These are phyloP conservation scores for Carex arenaria DNA, from an alignment of 202 grass and related monocot genomes.

Conservation along the genomic window DNA sequence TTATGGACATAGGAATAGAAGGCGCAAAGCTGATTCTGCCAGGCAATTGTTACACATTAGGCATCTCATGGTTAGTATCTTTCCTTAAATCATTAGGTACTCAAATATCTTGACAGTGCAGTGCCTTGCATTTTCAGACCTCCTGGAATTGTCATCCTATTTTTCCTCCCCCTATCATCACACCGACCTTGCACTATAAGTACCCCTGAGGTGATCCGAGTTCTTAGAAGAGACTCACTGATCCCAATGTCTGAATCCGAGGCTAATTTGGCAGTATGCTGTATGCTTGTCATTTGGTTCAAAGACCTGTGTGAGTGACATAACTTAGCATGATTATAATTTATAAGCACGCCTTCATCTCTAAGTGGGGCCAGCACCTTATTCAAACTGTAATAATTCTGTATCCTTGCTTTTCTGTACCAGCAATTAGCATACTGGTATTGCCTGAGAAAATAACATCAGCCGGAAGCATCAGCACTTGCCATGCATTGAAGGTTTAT, in stretches of 20 bases:
- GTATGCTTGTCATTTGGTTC: not conserved
- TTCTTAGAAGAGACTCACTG: constrained; percentile 42
- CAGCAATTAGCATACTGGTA: not conserved
- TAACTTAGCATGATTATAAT: constrained; percentile 49
- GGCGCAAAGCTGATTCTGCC: too few species aligned
- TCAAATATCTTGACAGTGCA: too few species aligned
- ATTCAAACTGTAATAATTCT: not conserved
- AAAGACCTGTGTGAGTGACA: constrained; percentile 41
- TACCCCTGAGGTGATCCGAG: too few species aligned
- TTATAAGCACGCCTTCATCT: constrained; percentile 44
- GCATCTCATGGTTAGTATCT: too few species aligned
- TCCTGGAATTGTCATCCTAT: too few species aligned
- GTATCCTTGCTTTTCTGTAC: not conserved
- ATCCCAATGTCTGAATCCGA: constrained; percentile 61
- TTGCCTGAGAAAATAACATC: not conserved
- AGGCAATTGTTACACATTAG: too few species aligned
- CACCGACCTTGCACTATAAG: too few species aligned
- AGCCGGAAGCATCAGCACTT: not conserved
- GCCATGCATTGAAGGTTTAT: not conserved
- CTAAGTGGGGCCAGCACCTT: not conserved
- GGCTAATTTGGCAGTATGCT: constrained; percentile 32
- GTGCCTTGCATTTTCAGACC: too few species aligned
- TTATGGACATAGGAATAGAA: too few species aligned
- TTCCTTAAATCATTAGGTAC: too few species aligned
- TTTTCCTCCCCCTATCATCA: too few species aligned